These are phyloP conservation scores for Borealophlyctis nickersoniae DNA, from an alignment of 192 early-diverging fungal genomes.

Conservation along the genomic window DNA sequence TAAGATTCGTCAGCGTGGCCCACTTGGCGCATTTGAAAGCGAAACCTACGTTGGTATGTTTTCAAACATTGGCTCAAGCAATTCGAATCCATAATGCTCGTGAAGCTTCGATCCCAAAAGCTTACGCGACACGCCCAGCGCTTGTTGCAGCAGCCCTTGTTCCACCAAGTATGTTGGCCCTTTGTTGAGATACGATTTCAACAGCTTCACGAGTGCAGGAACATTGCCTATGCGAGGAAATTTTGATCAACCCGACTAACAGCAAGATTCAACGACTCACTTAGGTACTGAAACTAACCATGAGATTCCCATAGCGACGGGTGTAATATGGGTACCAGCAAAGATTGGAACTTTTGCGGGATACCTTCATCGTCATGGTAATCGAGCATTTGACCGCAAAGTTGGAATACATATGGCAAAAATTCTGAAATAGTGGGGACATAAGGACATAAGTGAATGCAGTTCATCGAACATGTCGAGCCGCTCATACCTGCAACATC, in stretches of 20 bases:
- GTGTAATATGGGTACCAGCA: conserved; percentile 76
- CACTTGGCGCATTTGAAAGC: not conserved
- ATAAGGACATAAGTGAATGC: not conserved
- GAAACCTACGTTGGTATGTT: conserved; percentile 60
- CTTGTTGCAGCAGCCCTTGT: conserved; percentile 68
- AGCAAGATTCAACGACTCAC: no score
- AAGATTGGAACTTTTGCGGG: conserved; percentile 65
- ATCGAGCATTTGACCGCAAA: conserved; percentile 83
- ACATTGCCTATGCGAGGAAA: conserved; percentile 67
- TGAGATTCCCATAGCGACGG: conserved; percentile 85
- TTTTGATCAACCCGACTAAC: not conserved
- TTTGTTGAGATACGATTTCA: conserved; percentile 81
- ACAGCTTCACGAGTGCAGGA: conserved; percentile 85
- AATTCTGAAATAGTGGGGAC: conserved; percentile 63
- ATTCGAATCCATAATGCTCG: conserved; percentile 81
- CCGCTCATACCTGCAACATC: conserved; percentile 60
- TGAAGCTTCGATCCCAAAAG: conserved; percentile 78
- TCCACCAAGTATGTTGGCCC: conserved; percentile 67
- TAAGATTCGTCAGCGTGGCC: no score
- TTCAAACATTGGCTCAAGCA: conserved; percentile 75
- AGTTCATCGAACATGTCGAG: not conserved
- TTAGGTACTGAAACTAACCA: conserved; percentile 45
- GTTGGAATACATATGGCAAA: conserved; percentile 95
- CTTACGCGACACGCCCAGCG: conserved; percentile 94
- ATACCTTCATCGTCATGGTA: conserved; percentile 66